Evolutionary conservation across 768 basidiomycete genomes (phyloP).

Genomic region (Lactarius evosmus): DNA sequence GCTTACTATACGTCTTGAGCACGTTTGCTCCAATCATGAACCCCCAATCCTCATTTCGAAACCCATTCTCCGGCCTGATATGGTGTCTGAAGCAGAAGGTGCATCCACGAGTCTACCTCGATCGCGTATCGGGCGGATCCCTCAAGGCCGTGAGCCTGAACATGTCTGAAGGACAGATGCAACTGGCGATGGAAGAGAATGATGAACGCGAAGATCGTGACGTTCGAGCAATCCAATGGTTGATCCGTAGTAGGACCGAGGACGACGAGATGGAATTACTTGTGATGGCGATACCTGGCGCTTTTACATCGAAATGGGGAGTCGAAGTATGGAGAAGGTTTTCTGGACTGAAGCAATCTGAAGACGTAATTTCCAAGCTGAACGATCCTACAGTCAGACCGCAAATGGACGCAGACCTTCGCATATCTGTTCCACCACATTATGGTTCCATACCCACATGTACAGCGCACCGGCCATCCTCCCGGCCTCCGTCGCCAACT

Average conservation of each 20-base stretch:
- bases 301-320: no score
- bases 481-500: no score
- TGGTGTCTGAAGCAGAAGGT: slow-evolving; percentile 9
- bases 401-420: no score
- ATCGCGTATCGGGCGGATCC: background rate
- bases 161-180: background rate
- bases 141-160: background rate
- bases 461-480: no score
- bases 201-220: background rate
- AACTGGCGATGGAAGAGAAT: no score
- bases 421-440: no score
- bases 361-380: no score
- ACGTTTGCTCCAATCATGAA: slow-evolving; percentile 9
- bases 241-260: background rate
- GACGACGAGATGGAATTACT: slow-evolving; percentile 3
- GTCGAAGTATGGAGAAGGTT: no score
- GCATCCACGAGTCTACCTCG: background rate
- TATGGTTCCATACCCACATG: no score
- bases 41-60: slow-evolving; percentile 12
- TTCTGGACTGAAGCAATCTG: no score
- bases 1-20: slow-evolving; percentile 17
- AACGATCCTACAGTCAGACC: no score
- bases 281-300: background rate
- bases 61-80: slow-evolving; percentile 7
- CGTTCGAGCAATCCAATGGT: background rate